Evolutionary conservation across 306 rosid species (phyloP).

Genomic region (Prunus dulcis): DNA sequence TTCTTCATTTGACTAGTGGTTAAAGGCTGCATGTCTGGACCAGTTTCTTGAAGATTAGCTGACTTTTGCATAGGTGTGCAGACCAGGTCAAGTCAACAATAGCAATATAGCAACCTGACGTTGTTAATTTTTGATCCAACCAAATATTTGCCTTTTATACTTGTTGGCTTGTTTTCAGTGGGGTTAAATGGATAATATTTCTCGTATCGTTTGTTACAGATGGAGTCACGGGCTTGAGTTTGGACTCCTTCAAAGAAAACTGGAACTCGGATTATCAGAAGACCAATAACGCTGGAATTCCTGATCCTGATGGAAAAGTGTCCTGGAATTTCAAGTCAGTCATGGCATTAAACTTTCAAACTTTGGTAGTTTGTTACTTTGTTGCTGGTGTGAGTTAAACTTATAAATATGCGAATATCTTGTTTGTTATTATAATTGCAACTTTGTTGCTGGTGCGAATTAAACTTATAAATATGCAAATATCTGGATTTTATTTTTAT

Average conservation of each 20-base stretch:
- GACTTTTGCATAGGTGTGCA: not conserved
- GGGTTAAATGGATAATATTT: slow-evolving; percentile 15
- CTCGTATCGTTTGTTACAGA: slow-evolving; percentile 43
- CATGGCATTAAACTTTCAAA: slow-evolving; percentile 6
- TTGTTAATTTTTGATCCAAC: not conserved
- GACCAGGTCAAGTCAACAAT: not conserved
- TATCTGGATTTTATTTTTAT: not conserved
- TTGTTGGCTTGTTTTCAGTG: slow-evolving; percentile 8
- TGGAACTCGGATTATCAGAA: slow-evolving; percentile 87
- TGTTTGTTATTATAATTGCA: not conserved
- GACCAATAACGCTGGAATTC: slow-evolving; percentile 80
- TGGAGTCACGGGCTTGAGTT: slow-evolving; percentile 85
- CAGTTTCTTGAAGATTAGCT: not conserved
- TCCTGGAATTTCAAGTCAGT: slow-evolving; percentile 89
- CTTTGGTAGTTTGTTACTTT: not conserved
- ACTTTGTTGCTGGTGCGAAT: slow-evolving; percentile 4
- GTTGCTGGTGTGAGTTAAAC: slow-evolving; percentile 3
- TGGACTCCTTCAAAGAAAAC: slow-evolving; percentile 56
- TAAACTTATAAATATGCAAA: not conserved
- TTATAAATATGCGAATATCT: not conserved
- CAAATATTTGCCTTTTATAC: not conserved
- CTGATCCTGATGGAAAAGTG: slow-evolving; percentile 61
- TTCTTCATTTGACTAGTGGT: not conserved
- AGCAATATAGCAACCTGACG: not conserved
- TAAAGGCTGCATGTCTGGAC: not conserved